These are phyloP conservation scores for Panicum hallii DNA, from an alignment of 202 grass and related monocot species.

Conservation along the genomic window DNA sequence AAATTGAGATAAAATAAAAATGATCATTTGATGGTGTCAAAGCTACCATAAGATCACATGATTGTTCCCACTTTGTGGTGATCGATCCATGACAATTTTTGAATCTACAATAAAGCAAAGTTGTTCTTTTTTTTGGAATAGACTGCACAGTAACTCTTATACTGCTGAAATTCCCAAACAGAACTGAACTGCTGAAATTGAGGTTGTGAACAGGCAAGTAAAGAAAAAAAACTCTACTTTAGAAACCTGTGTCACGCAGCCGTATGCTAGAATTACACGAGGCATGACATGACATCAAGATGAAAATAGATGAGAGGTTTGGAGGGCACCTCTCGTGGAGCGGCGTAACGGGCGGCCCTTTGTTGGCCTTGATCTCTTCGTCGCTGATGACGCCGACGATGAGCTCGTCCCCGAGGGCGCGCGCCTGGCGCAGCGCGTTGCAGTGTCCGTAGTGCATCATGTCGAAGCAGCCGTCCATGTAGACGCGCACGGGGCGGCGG, in stretches of 20 bases:
- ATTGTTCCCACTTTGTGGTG: not conserved
- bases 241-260: not conserved
- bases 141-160: not conserved
- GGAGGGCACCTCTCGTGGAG: slow-evolving; percentile 70
- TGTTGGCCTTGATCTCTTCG: slow-evolving; percentile 89
- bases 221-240: no score
- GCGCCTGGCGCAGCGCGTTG: slow-evolving; percentile 90
- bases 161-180: not conserved
- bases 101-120: not conserved
- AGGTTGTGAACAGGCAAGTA: not conserved
- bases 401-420: slow-evolving; percentile 83
- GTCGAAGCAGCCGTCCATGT: slow-evolving; percentile 95
- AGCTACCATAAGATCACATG: not conserved
- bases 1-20: not conserved
- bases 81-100: not conserved
- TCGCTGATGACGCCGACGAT: slow-evolving; percentile 90
- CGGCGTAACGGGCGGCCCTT: slow-evolving; percentile 89
- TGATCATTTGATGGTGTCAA: not conserved
- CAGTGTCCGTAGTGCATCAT: slow-evolving; percentile 98
- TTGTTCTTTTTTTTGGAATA: not conserved
- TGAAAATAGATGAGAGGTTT: no score
- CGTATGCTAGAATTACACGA: not conserved
- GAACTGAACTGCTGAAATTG: not conserved
- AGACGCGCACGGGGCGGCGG: slow-evolving; percentile 65
- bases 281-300: not conserved